Conservation (phyloP, 2,329 filamentous ascomycete species). For the Coniella vitis region DNA sequence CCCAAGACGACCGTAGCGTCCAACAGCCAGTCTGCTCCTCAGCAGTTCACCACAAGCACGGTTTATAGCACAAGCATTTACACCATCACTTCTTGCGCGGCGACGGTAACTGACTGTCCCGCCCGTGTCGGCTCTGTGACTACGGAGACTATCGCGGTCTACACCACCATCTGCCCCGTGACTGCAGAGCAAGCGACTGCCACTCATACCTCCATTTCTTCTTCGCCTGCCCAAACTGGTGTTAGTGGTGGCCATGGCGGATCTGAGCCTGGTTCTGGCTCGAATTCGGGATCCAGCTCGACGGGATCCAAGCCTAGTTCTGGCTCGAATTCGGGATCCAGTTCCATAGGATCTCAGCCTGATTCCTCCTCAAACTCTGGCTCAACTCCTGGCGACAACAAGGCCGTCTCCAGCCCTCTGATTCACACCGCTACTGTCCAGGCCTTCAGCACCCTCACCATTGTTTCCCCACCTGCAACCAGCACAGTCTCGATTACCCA, state of each 20-base stretch:
- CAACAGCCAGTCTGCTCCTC: not conserved
- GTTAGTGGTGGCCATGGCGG: no score
- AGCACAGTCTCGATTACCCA: constrained; percentile 9
- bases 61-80: constrained; percentile 36
- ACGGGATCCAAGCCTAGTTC: not conserved
- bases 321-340: not conserved
- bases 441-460: not conserved
- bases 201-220: not conserved
- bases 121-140: constrained; percentile 27
- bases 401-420: not conserved
- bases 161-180: constrained; percentile 39
- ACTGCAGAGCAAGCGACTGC: constrained; percentile 1
- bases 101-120: constrained; percentile 34
- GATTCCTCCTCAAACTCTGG: no score
- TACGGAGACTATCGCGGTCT: constrained; percentile 34
- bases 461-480: not conserved
- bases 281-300: not conserved
- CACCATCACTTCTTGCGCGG: constrained; percentile 50
- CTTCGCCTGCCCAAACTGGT: not conserved
- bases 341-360: not conserved
- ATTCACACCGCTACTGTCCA: not conserved
- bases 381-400: not conserved
- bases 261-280: not conserved
- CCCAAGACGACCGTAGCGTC: constrained; percentile 29
- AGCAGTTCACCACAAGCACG: constrained; percentile 27